Conservation (phyloP, 768 basidiomycete genomes). For the Termitomyces heimii region DNA sequence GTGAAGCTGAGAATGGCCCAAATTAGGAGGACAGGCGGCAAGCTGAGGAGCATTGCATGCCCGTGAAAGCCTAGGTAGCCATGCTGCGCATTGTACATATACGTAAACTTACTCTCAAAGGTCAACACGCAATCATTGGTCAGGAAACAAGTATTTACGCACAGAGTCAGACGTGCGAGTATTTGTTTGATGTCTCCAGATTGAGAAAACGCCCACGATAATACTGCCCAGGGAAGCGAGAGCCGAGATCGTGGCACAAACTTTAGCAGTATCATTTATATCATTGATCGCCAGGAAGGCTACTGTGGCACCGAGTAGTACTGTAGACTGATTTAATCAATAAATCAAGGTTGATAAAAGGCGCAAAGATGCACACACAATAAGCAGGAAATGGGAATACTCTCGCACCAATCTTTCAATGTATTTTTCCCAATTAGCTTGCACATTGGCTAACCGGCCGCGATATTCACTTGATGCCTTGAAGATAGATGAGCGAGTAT, state of each 20-base stretch:
- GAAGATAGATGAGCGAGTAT: background rate
- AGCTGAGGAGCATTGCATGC: slow-evolving; percentile 43
- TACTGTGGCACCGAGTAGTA: slow-evolving; percentile 49
- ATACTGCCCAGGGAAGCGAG: slow-evolving; percentile 50
- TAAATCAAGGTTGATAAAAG: background rate
- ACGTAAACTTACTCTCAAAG: slow-evolving; percentile 34
- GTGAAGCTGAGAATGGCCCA: slow-evolving; percentile 50
- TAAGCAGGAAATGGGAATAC: slow-evolving; percentile 50
- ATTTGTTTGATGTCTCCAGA: slow-evolving; percentile 50
- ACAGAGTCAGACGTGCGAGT: slow-evolving; percentile 38
- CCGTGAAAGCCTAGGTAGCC: slow-evolving; percentile 39
- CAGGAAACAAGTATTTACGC: slow-evolving; percentile 4
- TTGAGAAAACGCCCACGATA: slow-evolving; percentile 49
- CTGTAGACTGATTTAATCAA: slow-evolving; percentile 33
- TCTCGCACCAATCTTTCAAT: slow-evolving; percentile 45
- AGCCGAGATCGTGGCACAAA: slow-evolving; percentile 38
- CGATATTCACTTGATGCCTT: slow-evolving; percentile 40
- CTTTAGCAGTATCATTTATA: slow-evolving; percentile 27
- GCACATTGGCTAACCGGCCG: slow-evolving; percentile 41
- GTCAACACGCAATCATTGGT: background rate
- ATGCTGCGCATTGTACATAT: slow-evolving; percentile 46
- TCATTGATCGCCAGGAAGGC: slow-evolving; percentile 40
- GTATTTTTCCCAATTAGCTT: slow-evolving; percentile 43
- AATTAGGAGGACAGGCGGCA: slow-evolving; percentile 48
- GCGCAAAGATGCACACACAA: slow-evolving; percentile 30